These are phyloP conservation scores for Arabidopsis lyrata DNA, from an alignment of 441 rosid genomes.

Conservation along the genomic window DNA sequence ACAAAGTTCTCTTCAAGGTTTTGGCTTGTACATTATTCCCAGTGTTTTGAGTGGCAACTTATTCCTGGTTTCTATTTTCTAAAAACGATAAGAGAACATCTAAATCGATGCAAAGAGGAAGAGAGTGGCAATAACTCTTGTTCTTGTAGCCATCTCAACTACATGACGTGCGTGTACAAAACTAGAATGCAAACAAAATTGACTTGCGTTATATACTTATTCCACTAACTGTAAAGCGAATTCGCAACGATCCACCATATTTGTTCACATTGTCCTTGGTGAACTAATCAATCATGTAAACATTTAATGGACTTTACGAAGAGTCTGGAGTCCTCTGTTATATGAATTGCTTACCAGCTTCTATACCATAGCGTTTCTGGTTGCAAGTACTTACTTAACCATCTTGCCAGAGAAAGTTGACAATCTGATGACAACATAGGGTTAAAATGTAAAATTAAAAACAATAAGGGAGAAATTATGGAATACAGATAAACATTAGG, in stretches of 20 bases:
- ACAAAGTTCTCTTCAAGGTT: slow-evolving; percentile 32
- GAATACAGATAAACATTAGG: slow-evolving; percentile 3
- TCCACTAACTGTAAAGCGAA: not conserved
- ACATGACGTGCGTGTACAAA: not conserved
- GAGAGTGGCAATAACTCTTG: slow-evolving; percentile 6
- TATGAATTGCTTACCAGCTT: not conserved
- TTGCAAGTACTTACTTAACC: not conserved
- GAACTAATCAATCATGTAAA: not conserved
- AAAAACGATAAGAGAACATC: slow-evolving; percentile 4
- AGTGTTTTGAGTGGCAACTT: slow-evolving; percentile 23
- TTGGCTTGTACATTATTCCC: slow-evolving; percentile 37
- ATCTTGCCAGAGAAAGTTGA: too few relatives aligned
- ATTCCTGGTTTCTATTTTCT: not conserved
- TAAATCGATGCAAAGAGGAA: not conserved
- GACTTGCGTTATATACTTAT: not conserved
- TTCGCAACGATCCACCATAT: not conserved
- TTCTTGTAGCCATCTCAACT: too few relatives aligned
- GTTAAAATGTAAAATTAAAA: not conserved
- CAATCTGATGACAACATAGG: not conserved
- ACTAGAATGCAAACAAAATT: slow-evolving; percentile 1
- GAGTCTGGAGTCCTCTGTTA: not conserved
- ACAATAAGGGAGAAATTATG: not conserved
- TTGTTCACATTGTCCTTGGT: not conserved
- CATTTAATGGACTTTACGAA: not conserved
- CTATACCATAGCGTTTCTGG: not conserved